Conservation (phyloP, 805 yeast genomes). For the Candida khao-thaluensis region DNA sequence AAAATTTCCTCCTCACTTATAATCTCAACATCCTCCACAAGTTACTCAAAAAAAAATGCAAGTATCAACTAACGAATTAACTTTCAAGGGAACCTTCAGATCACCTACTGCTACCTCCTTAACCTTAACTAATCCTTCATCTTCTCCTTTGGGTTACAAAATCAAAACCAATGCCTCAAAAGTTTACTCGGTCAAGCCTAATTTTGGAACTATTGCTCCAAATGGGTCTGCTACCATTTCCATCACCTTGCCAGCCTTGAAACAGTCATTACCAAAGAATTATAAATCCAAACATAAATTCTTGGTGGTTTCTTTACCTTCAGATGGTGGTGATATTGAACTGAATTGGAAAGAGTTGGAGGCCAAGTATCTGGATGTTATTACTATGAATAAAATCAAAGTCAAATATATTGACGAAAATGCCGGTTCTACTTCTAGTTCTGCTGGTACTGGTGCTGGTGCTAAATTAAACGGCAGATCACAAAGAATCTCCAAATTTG, state of each 20-base stretch:
- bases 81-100: constrained; percentile 64
- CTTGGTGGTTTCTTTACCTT: constrained; percentile 80
- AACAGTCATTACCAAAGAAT: constrained; percentile 68
- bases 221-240: constrained; percentile 71
- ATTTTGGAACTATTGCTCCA: constrained; percentile 76
- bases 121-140: constrained; percentile 52
- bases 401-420: constrained; percentile 47
- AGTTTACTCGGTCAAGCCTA: constrained; percentile 93
- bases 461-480: constrained; percentile 17
- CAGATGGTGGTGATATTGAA: constrained; percentile 64
- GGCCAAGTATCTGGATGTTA: constrained; percentile 50
- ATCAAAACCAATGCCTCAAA: constrained; percentile 98
- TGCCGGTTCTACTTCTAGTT: constrained; percentile 19
- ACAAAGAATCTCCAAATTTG: constrained; percentile 18
- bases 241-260: constrained; percentile 79
- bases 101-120: constrained; percentile 64
- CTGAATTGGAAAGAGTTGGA: constrained; percentile 74
- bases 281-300: constrained; percentile 89
- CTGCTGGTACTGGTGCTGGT: constrained; percentile 5
- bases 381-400: constrained; percentile 61
- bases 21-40: background rate
- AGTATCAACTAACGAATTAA: constrained; percentile 12
- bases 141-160: constrained; percentile 75
- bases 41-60: constrained; percentile 11
- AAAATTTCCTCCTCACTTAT: constrained; percentile 1